A percentile compares a stretch with the other conserved stretches of the same genome.
phyloP scores from a whole-genome alignment of 192 early-diverging fungal species.

The Chytriomyces hyalinus region DNA sequence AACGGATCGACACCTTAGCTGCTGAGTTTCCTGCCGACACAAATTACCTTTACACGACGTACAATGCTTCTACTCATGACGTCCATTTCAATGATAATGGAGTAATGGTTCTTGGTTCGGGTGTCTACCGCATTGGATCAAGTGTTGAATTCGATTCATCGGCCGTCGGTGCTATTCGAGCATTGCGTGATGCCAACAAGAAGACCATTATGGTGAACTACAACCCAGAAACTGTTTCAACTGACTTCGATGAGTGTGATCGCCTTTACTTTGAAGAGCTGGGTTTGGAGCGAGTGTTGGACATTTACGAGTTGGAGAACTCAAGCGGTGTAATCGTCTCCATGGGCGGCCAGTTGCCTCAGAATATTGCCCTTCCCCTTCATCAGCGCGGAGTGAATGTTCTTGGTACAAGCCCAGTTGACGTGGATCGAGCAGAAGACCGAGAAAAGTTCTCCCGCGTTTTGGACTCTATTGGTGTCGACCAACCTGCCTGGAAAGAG shows the following conservation, averaged over 20 bases:
- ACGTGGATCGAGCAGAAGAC: conserved; percentile 94
- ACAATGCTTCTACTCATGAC: conserved; percentile 87
- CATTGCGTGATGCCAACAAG: conserved; percentile 75
- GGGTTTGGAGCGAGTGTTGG: conserved; percentile 90
- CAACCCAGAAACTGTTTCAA: conserved; percentile 98
- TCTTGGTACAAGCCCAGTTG: conserved; percentile 86
- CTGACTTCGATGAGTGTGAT: conserved; percentile 98
- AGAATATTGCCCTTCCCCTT: conserved; percentile 93
- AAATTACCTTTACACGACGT: conserved; percentile 98
- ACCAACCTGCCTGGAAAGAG: conserved; percentile 97
- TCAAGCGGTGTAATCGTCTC: conserved; percentile 85
- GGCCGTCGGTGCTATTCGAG: conserved; percentile 66
- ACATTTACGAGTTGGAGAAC: conserved; percentile 90
- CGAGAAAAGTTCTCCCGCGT: conserved; percentile 93
- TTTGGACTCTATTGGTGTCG: conserved; percentile 89
- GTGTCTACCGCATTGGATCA: conserved; percentile 96
- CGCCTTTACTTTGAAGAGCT: conserved; percentile 99
- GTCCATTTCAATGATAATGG: conserved; percentile 86
- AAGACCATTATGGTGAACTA: conserved; percentile 98
- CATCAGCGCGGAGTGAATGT: conserved; percentile 78
- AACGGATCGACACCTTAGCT: conserved; percentile 94
- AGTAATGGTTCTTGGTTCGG: conserved; percentile 95
- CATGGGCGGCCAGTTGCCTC: conserved; percentile 94
- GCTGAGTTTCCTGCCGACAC: conserved; percentile 96
- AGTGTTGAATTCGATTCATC: conserved; percentile 99